Evolutionary conservation across 1,284 basidiomycete genomes (phyloP), one percentile per base, ranked within the genome.

Genomic region (Apiotrichum gracile): DNA sequence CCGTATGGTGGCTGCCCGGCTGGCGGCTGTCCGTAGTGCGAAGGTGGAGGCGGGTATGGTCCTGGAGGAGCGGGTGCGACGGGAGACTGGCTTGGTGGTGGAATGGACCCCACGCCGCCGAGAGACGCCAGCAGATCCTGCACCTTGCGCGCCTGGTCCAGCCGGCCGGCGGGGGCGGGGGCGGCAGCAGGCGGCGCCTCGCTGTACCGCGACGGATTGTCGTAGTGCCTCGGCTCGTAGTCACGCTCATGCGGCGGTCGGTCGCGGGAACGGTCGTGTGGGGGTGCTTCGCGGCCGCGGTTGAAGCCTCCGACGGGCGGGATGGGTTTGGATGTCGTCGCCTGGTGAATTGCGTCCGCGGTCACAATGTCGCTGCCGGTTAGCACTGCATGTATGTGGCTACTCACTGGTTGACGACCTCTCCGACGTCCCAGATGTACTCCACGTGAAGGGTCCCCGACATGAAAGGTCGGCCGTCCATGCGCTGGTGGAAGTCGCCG

Each of bases 381-480:
- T 13, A 31, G 26, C 10, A 17, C 12, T 24, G 27, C 12, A 26
- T 5, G 14, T 3, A 10, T 5, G 10, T 25, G 25, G 13, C 1
- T 12, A 63, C 63, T 49, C 43, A 69, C 66, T 60, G 64, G 33
- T 77, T 66, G 53, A 76, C 65, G 55, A 76, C 62, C 47, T 76
- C 77, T 31, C 77, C 78, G 34, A 76, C 77, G 60, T 97, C 91
- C 86, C 91, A 96, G n/a, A 87, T 85, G 64, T 87, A 91, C 3
- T 83, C 79, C 47, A 97, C 83, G 44, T 91, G 86, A 81, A 97
- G 85, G 0, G 85, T 81, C 17, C 93, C 91, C 62, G 91, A 91
- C 67, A 88, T 84, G 54, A 92, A 80, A 1, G 82, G 78, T 70
- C 87, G 82, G 51, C 87, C 85, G 44, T 87, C 80, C 65, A 97